These are phyloP conservation scores for Aspergillus sp. DNA, from an alignment of 2,329 filamentous ascomycete genomes.

Conservation along the genomic window DNA sequence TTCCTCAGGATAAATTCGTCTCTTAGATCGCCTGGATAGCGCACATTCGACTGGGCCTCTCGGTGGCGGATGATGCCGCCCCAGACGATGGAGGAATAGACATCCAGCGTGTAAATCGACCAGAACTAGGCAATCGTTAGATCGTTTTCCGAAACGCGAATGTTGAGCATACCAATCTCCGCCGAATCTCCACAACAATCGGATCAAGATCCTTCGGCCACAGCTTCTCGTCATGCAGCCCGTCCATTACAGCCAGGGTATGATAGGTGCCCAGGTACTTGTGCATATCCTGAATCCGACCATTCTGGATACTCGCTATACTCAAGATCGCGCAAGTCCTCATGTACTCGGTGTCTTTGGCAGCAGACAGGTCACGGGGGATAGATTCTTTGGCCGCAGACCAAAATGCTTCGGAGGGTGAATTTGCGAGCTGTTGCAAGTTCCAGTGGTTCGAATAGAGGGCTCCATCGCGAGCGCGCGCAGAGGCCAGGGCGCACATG, in stretches of 20 bases:
- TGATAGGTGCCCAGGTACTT: conserved; percentile 10
- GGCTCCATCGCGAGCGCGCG: conserved; percentile 7
- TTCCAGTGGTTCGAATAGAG: conserved; percentile 1
- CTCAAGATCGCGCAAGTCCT: conserved; percentile 1
- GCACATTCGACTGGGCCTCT: conserved; percentile 7
- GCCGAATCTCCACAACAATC: conserved; percentile 2
- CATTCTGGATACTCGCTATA: conserved; percentile 9
- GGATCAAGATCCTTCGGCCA: conserved; percentile 10
- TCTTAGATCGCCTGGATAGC: background rate
- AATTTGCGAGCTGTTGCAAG: background rate
- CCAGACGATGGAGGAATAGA: conserved; percentile 13
- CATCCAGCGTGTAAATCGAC: conserved; percentile 10
- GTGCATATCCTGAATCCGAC: conserved; percentile 11
- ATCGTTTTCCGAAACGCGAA: background rate
- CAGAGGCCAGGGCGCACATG: conserved; percentile 8
- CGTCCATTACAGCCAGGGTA: conserved; percentile 5
- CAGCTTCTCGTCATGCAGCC: conserved; percentile 7
- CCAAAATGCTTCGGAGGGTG: conserved; percentile 6
- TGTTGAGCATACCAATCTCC: conserved; percentile 6
- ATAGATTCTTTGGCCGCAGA: conserved; percentile 8
- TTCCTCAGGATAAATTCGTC: conserved; percentile 1
- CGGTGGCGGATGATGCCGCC: conserved; percentile 6
- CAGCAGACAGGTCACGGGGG: conserved; percentile 1
- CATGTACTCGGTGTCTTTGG: conserved; percentile 4
- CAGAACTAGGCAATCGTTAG: background rate